These are phyloP conservation scores for Penicillium waksmanii DNA, from an alignment of 495 filamentous ascomycete species.

Conservation along the genomic window DNA sequence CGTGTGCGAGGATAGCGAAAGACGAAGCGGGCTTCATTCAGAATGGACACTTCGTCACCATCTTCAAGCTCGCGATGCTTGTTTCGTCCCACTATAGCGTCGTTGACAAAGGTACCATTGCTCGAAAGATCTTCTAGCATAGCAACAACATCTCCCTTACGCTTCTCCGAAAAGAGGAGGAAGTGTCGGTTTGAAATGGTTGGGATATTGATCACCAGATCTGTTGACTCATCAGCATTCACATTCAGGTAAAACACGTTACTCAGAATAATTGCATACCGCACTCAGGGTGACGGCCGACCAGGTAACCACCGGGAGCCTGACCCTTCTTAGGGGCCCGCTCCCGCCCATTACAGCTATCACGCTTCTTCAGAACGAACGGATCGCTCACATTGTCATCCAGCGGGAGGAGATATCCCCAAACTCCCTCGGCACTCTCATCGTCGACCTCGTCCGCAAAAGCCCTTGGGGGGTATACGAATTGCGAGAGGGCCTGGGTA, in stretches of 20 bases:
- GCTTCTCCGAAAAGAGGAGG: constrained; percentile 85
- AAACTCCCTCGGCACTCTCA: constrained; percentile 80
- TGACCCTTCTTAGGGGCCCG: constrained; percentile 46
- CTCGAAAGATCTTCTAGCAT: constrained; percentile 91
- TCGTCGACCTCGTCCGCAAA: constrained; percentile 83
- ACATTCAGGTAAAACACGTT: background rate
- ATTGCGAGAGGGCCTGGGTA: constrained; percentile 76
- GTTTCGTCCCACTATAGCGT: constrained; percentile 88
- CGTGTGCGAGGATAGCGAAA: constrained; percentile 86
- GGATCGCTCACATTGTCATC: constrained; percentile 68
- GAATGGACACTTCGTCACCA: constrained; percentile 84
- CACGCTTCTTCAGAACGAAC: constrained; percentile 72
- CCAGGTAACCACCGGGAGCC: constrained; percentile 82
- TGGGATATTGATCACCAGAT: constrained; percentile 75
- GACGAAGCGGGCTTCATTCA: constrained; percentile 80
- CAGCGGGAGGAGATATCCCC: constrained; percentile 91
- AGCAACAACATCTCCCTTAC: constrained; percentile 75
- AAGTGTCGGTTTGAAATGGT: constrained; percentile 97
- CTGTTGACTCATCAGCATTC: constrained; percentile 44
- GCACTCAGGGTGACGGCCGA: constrained; percentile 93
- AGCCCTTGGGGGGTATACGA: constrained; percentile 71
- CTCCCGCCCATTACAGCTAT: constrained; percentile 61
- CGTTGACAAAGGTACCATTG: constrained; percentile 96
- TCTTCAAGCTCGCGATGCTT: constrained; percentile 85
- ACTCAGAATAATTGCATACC: constrained; percentile 57